A percentile compares a stretch with the other conserved stretches of the same genome.
phyloP scores from a whole-genome alignment of 2,329 filamentous ascomycete species.

The Fusarium verticillioides region DNA sequence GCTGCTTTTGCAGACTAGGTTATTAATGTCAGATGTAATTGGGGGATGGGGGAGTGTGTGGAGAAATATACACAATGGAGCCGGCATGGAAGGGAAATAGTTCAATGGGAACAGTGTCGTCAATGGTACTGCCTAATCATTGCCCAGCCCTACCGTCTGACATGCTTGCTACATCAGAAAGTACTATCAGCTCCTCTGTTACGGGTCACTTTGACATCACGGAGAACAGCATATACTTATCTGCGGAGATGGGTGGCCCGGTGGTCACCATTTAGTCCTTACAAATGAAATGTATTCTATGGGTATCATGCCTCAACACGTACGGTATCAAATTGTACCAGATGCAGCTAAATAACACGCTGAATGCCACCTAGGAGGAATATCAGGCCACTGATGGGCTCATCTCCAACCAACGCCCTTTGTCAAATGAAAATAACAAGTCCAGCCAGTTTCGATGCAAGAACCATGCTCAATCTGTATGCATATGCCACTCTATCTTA shows the following conservation, averaged over 20 bases:
- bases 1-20: no score
- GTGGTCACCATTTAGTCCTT: not conserved
- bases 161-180: not conserved
- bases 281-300: conserved; percentile 33
- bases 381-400: conserved; percentile 13
- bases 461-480: conserved; percentile 6
- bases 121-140: not conserved
- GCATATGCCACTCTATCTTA: not conserved
- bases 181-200: not conserved
- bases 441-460: not conserved
- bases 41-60: no score
- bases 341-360: conserved; percentile 31
- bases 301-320: conserved; percentile 38
- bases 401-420: conserved; percentile 24
- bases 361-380: conserved; percentile 23
- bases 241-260: not conserved
- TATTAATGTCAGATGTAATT: no score
- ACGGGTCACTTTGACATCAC: not conserved
- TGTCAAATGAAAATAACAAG: conserved; percentile 10
- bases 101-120: not conserved
- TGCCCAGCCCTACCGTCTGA: not conserved
- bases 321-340: conserved; percentile 24
- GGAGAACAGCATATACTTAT: not conserved
- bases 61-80: not conserved
- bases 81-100: not conserved